Percentiles rank a stretch among this genome's conserved stretches.
Evolutionary conservation across 768 basidiomycete species (phyloP).

Genomic region (Tephrocybe sp.): DNA sequence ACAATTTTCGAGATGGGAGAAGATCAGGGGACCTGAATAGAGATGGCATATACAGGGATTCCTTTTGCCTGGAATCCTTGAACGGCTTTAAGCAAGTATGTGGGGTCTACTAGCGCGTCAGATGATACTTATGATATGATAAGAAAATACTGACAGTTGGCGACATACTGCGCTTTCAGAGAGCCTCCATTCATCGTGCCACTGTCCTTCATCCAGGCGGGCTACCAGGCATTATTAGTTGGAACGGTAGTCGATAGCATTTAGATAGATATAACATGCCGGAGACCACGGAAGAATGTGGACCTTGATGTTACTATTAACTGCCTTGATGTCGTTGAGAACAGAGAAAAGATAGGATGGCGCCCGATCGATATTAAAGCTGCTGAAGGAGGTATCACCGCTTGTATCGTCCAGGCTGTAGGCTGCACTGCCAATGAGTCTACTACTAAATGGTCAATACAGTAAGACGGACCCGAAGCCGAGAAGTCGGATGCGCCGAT

Average conservation of each 20-base stretch:
- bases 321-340: constrained; percentile 57
- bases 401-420: constrained; percentile 67
- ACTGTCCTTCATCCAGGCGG: constrained; percentile 76
- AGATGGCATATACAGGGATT: constrained; percentile 59
- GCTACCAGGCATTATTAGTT: constrained; percentile 38
- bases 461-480: constrained; percentile 36
- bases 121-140: background rate
- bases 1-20: no score
- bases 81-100: constrained; percentile 68
- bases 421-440: constrained; percentile 35
- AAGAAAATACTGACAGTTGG: constrained; percentile 39
- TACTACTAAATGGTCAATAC: background rate
- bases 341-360: constrained; percentile 65
- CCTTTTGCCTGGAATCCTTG: constrained; percentile 67
- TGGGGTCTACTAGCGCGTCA: constrained; percentile 47
- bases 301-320: constrained; percentile 52
- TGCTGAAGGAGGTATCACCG: constrained; percentile 55
- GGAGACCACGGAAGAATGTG: constrained; percentile 76
- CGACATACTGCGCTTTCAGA: constrained; percentile 45
- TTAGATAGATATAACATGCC: constrained; percentile 34
- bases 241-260: background rate
- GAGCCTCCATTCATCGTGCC: constrained; percentile 68
- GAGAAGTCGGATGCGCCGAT: constrained; percentile 79
- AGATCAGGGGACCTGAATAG: constrained; percentile 41
- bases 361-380: constrained; percentile 54